Percentiles rank a stretch among this genome's conserved stretches.
Evolutionary conservation across 2,329 filamentous ascomycete species (phyloP).

Genomic region (Ilyonectria mors-panacis): DNA sequence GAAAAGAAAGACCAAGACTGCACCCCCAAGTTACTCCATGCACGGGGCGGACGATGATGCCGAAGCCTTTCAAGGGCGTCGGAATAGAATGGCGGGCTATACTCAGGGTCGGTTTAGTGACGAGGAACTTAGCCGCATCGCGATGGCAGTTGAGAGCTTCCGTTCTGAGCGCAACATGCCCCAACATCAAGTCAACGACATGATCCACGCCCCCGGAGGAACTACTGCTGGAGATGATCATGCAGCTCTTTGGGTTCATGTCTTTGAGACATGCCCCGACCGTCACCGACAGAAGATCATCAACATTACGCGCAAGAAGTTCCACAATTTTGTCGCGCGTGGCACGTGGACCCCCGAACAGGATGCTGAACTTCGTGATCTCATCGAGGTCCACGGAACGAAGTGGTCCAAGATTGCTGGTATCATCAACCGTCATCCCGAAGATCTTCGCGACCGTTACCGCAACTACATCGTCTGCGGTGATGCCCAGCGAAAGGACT

Average conservation of each 20-base stretch:
- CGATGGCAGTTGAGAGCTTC: conserved; percentile 60
- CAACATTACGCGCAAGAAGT: conserved; percentile 72
- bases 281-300: conserved; percentile 69
- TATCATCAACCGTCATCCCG: conserved; percentile 74
- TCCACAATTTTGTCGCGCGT: conserved; percentile 74
- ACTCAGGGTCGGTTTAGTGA: conserved; percentile 61
- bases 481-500: conserved; percentile 64
- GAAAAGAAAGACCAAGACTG: conserved; percentile 41
- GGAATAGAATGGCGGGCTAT: conserved; percentile 47
- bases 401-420: conserved; percentile 75
- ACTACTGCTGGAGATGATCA: conserved; percentile 55
- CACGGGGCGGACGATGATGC: conserved; percentile 39
- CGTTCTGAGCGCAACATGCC: conserved; percentile 59
- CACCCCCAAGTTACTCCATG: conserved; percentile 39
- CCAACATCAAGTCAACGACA: conserved; percentile 64
- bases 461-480: conserved; percentile 76
- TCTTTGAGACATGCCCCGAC: conserved; percentile 65
- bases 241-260: conserved; percentile 64
- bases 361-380: conserved; percentile 53
- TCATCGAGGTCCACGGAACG: conserved; percentile 56
- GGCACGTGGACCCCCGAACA: conserved; percentile 60
- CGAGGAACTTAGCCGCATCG: conserved; percentile 60
- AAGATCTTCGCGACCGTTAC: conserved; percentile 80
- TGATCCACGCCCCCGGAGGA: conserved; percentile 55
- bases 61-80: conserved; percentile 37